phyloP scores from a whole-genome alignment of 192 early-diverging fungal genomes.

The Geosiphon pyriformis region DNA sequence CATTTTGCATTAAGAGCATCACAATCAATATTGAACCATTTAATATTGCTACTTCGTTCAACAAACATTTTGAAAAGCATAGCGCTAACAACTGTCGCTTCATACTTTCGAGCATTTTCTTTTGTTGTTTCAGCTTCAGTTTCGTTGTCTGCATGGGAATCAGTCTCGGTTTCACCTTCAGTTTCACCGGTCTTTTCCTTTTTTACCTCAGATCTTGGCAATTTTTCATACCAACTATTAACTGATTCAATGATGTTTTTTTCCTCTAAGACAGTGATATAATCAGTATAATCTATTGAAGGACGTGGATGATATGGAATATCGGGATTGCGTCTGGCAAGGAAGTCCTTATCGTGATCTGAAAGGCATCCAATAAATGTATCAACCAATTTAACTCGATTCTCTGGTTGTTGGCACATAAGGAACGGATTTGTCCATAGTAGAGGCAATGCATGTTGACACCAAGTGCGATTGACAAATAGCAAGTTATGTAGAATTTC shows the following conservation, averaged over 20 bases:
- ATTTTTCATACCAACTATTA: background rate
- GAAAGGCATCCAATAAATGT: background rate
- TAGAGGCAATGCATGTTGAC: background rate
- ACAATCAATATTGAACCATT: background rate
- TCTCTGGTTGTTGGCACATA: background rate
- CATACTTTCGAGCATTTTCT: background rate
- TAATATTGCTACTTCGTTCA: background rate
- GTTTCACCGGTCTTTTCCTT: background rate
- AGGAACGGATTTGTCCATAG: background rate
- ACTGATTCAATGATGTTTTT: background rate
- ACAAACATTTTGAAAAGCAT: background rate
- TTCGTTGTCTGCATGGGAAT: no score
- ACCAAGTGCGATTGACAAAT: background rate
- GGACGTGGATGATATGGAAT: background rate
- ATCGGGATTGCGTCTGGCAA: background rate
- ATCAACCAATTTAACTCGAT: background rate
- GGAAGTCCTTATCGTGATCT: background rate
- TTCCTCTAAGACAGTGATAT: background rate
- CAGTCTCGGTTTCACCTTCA: background rate
- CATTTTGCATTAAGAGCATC: background rate
- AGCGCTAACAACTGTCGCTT: background rate
- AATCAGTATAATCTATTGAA: background rate
- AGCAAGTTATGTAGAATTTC: background rate
- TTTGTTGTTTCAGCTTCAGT: background rate
- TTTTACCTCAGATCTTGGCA: background rate